Evolutionary conservation across 164 flowering plant genomes (phyloP).

Genomic region (Magnolia kwangsiensis): DNA sequence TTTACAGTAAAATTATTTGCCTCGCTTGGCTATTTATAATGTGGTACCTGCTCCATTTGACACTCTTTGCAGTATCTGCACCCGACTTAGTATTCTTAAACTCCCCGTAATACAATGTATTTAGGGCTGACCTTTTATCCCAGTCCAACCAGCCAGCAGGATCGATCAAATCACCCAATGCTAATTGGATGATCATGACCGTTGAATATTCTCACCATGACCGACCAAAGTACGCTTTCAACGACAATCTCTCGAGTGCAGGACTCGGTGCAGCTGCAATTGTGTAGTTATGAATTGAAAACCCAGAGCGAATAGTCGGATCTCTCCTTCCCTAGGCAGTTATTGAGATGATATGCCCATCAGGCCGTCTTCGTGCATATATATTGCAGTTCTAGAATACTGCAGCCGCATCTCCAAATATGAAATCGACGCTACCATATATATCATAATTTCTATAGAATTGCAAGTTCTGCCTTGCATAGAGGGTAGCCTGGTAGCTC

Average conservation of each 20-base stretch:
- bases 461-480: slow-evolving; percentile 10
- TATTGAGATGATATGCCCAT: slow-evolving; percentile 10
- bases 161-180: no score
- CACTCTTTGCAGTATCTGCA: no score
- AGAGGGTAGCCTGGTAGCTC: slow-evolving; percentile 15
- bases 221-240: slow-evolving; percentile 18
- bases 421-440: slow-evolving; percentile 37
- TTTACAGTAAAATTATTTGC: no score
- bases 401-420: slow-evolving; percentile 36
- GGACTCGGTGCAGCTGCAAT: slow-evolving; percentile 7
- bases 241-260: background rate
- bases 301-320: slow-evolving; percentile 16
- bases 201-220: background rate
- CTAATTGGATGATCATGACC: no score
- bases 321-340: slow-evolving; percentile 20
- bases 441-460: slow-evolving; percentile 25
- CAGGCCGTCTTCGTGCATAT: background rate
- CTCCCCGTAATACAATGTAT: no score
- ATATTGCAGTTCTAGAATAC: slow-evolving; percentile 27
- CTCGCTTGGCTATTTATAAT: no score
- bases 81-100: no score
- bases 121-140: no score
- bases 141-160: background rate
- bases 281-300: slow-evolving; percentile 10
- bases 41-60: no score